phyloP scores from a whole-genome alignment of 2,329 filamentous ascomycete species.

The Aspergillus aculeatinus region DNA sequence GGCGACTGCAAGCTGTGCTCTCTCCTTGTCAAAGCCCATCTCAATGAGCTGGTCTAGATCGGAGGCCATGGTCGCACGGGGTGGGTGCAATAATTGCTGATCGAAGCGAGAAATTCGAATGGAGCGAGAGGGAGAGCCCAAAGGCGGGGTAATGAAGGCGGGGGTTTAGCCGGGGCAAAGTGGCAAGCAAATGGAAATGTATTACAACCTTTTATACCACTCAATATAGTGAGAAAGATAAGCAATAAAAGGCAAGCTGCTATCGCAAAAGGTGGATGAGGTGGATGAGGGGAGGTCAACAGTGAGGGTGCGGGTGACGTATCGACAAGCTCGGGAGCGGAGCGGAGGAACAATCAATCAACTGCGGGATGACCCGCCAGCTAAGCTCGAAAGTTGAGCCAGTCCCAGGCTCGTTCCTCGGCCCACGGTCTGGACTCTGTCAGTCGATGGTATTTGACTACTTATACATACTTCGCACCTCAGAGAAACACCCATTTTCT shows the following conservation, averaged over 20 bases:
- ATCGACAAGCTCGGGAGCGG: slow-evolving; percentile 13
- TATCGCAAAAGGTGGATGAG: not conserved
- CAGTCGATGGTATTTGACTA: not conserved
- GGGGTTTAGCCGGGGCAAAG: not conserved
- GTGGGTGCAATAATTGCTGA: not conserved
- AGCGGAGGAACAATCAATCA: slow-evolving; percentile 19
- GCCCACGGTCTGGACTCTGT: not conserved
- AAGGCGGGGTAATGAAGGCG: slow-evolving; percentile 1
- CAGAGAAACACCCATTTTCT: too few relatives aligned
- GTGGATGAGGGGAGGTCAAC: slow-evolving; percentile 4
- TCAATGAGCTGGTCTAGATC: slow-evolving; percentile 63
- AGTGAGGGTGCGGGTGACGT: slow-evolving; percentile 29
- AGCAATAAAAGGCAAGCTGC: too few relatives aligned
- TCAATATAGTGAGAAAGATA: not conserved
- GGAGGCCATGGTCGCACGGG: slow-evolving; percentile 38
- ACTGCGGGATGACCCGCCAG: slow-evolving; percentile 16
- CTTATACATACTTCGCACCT: too few relatives aligned
- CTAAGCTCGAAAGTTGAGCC: not conserved
- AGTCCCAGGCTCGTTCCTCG: not conserved
- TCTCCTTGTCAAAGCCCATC: slow-evolving; percentile 78
- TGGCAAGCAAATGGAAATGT: not conserved
- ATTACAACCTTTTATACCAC: not conserved
- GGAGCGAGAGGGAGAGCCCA: not conserved
- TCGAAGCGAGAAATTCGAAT: not conserved
- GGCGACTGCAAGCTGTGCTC: slow-evolving; percentile 79